Percentiles rank a stretch among this genome's conserved stretches.
phyloP scores from a whole-genome alignment of 2,329 filamentous ascomycete genomes.

The Zymoseptoria tritici region DNA sequence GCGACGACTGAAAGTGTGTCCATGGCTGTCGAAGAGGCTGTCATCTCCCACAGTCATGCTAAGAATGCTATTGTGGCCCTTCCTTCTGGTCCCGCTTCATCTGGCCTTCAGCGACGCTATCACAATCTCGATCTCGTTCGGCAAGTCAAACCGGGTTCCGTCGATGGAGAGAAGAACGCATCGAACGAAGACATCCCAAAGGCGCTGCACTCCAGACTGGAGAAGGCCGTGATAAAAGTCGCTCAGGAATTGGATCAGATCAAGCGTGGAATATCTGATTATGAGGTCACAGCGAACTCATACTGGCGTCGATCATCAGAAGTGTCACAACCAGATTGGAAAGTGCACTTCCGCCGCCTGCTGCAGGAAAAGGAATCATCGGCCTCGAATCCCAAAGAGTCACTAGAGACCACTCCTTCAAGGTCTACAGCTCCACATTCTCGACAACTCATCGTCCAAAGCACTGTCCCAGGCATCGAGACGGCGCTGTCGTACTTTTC shows the following conservation, averaged over 20 bases:
- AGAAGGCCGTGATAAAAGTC: neutral
- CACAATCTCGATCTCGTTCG: neutral
- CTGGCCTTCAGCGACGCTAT: constrained; percentile 3
- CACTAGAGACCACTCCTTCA: neutral
- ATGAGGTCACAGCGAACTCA: neutral
- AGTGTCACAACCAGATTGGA: neutral
- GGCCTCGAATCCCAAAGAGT: neutral
- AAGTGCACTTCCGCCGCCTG: neutral
- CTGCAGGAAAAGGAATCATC: neutral
- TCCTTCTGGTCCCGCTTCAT: neutral
- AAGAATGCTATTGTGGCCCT: neutral
- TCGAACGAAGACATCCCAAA: neutral
- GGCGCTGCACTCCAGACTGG: neutral
- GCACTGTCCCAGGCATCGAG: constrained; percentile 1
- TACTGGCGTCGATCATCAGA: constrained; percentile 2
- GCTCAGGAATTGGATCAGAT: neutral
- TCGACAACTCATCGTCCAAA: neutral
- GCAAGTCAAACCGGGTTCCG: neutral
- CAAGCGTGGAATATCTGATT: neutral
- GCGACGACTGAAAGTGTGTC: constrained; percentile 7
- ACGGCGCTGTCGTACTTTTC: constrained; percentile 6
- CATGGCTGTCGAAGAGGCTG: neutral
- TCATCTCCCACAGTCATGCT: neutral
- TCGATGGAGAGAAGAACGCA: neutral
- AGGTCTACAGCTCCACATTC: neutral